Evolutionary conservation across 2,329 filamentous ascomycete species (phyloP), one percentile per base, ranked within the genome.

Genomic region (Trichophyton equinum): DNA sequence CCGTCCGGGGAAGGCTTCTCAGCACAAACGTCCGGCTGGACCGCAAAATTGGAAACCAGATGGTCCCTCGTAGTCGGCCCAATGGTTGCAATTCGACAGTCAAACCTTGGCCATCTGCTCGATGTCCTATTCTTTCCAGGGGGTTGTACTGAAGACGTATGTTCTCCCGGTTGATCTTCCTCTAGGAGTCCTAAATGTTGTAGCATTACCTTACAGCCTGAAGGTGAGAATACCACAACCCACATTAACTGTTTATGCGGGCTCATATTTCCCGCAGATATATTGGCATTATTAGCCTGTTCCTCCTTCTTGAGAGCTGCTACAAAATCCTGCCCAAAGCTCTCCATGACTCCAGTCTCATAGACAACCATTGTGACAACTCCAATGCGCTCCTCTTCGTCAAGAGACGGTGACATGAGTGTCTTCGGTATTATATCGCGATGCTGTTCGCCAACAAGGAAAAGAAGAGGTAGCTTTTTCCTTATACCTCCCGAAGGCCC

Each of bases 51-150:
- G 42, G 64, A 65, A 6, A 67, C 64, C 59, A 99, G 75, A 74
- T 89, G 85, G 66, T 91, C 85, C 64, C 86, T 81, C 9, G 94
- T 99, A 18, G 94, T 99, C 11, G 94, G 92, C 0, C 94, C 94
- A 73, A 99, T 99, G 0, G 91, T 95, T 13, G 87, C 89, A 63
- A 97, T 78, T 64, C 82, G 84, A 0, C 85, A 86, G 58, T 72
- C 79, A 8, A 74, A 75, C 30, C 62, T 53, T 2, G 13, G 15
- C 57, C 51, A 22, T 58, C 40, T n/a, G 71, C 69, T 57, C 57
- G 62, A 49, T 38, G 25, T 22, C 47, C 9, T 9, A 38, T 44
- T 20, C 59, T 15, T 49, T 60, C 59, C 62, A 60, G 8, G 60
- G 49, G 62, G 56, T 2, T 36, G 13, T 51, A 51, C 13, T 9